These are phyloP conservation scores for Urtica urens DNA, from an alignment of 306 rosid genomes.

Conservation along the genomic window DNA sequence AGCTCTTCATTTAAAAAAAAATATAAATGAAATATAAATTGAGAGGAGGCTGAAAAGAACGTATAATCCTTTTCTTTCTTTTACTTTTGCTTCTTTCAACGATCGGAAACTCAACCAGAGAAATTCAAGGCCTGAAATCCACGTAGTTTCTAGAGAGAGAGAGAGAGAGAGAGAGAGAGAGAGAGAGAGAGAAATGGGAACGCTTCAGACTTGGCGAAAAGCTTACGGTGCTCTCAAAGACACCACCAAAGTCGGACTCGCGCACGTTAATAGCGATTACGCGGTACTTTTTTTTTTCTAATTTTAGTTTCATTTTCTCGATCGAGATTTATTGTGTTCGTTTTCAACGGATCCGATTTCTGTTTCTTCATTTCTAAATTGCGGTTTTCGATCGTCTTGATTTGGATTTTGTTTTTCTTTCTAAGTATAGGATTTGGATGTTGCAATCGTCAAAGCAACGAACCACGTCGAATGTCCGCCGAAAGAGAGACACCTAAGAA, in stretches of 20 bases:
- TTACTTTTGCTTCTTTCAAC: conserved; percentile 26
- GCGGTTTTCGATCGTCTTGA: conserved; percentile 7
- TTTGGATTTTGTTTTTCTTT: conserved; percentile 9
- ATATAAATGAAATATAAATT: neutral
- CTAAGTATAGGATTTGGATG: conserved; percentile 91
- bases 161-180: conserved; percentile 8
- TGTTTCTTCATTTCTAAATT: neutral
- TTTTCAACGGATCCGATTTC: conserved; percentile 1
- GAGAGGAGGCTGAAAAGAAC: neutral
- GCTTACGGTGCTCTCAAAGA: conserved; percentile 96
- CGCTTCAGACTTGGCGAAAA: conserved; percentile 96
- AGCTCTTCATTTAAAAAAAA: neutral
- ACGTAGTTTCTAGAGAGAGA: conserved; percentile 23
- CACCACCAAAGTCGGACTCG: conserved; percentile 96
- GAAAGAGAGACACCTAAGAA: conserved; percentile 85
- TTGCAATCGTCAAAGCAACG: conserved; percentile 94
- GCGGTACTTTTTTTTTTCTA: conserved; percentile 30
- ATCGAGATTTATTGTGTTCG: conserved; percentile 2
- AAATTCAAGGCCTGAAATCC: conserved; percentile 29
- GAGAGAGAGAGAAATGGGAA: conserved; percentile 53
- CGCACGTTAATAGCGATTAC: conserved; percentile 98
- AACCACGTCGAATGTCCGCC: conserved; percentile 98
- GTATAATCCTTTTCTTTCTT: conserved; percentile 11
- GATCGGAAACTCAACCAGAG: conserved; percentile 10
- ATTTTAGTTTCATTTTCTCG: neutral